phyloP scores from a whole-genome alignment of 139 green algal species.

The Chlorella ohadii region DNA sequence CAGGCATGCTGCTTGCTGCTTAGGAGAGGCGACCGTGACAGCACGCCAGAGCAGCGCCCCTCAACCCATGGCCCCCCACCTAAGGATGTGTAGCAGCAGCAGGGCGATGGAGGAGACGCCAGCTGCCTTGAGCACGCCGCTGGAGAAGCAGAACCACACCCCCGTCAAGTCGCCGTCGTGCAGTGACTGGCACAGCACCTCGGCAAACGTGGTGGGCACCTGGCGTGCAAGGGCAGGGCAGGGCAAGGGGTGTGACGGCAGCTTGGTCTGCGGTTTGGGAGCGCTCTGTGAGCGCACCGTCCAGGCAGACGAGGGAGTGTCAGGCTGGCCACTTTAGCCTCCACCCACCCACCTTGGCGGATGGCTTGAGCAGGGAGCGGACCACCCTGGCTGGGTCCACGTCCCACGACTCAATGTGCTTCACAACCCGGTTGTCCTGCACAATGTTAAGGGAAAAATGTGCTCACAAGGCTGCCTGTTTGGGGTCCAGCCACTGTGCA shows the following conservation, averaged over 20 bases:
- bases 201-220: constrained; percentile 6
- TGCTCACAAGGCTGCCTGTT: no score
- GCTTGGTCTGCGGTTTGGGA: not conserved
- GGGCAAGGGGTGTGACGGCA: not conserved
- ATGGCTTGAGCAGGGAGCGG: constrained; percentile 62
- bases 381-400: constrained; percentile 70
- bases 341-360: constrained; percentile 34
- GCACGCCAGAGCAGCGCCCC: no score
- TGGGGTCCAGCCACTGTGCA: no score
- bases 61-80: not conserved
- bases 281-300: no score
- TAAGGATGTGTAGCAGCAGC: constrained; percentile 1
- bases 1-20: no score
- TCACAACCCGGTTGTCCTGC: constrained; percentile 62
- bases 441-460: no score
- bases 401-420: constrained; percentile 83
- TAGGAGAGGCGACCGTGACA: no score
- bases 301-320: no score
- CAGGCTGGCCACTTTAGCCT: not conserved
- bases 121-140: not conserved
- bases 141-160: constrained; percentile 52
- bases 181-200: constrained; percentile 59
- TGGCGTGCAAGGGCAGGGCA: not conserved
- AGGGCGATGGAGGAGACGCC: not conserved
- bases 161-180: constrained; percentile 59